Evolutionary conservation across 2,329 filamentous ascomycete species (phyloP), one percentile per base, ranked within the genome.

Genomic region (Iodosphaeria phyllophila): DNA sequence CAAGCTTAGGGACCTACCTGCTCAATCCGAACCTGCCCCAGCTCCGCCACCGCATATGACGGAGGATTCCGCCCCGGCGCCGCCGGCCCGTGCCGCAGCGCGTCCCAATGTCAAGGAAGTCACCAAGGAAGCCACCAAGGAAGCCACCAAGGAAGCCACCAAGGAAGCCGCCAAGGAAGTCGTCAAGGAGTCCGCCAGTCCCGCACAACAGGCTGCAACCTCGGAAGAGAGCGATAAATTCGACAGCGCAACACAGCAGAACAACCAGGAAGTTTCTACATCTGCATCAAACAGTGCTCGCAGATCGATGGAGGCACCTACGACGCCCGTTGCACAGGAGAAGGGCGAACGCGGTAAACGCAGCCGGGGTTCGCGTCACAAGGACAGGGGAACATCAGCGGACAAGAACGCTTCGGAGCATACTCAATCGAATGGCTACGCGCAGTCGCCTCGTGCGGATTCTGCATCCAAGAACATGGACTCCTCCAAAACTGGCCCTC

Each of bases 1-100:
- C 17, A 74, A 79, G 40, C 60, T 92, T 18, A 65, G 64, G 44
- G 46, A 50, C 23, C 46, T 55, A 16, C 56, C 56, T 41, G 46
- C 51, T 44, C n/a, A n/a, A n/a, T 40, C 60, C 53, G 28, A 63
- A 44, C 31, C 49, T 52, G 4, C 42, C 40, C n/a, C 56, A 58
- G 39, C 48, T 44, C 57, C 59, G 38, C 30, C 53, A 15, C 15
- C 13, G 12, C 20, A 21, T 7, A 14, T 16, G 6, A 7, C 15
- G 11, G 25, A 59, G 30, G 52, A 56, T 30, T 35, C 48, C 2
- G 42, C 23, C 33, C n/a, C n/a, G n/a, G 46, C 18, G 22, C 32
- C 43, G 8, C 41, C 42, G 16, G 35, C 41, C 19, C 40, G 42
- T 22, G 35, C 39, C 18, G 37, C 34, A 8, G 36, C 31, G 11